Percentiles rank a stretch among this genome's conserved stretches.
Evolutionary conservation across 1,284 basidiomycete species (phyloP).

Genomic region (Sanguinoderma infundibulare): DNA sequence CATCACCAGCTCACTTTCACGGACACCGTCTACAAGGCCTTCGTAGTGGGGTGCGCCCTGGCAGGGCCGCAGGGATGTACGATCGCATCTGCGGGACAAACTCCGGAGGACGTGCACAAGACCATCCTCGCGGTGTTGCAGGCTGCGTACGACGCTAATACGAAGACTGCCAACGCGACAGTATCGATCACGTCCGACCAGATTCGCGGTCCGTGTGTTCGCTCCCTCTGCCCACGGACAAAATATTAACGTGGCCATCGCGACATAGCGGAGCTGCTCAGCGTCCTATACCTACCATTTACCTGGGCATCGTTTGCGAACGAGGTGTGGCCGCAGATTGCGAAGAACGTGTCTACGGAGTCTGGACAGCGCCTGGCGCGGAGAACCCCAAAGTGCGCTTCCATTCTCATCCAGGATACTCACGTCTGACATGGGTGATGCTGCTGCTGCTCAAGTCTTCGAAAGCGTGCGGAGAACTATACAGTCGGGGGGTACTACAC

Average conservation of each 20-base stretch:
- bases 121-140: constrained; percentile 6
- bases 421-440: no score
- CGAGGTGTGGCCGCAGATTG: background rate
- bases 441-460: background rate
- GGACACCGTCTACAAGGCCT: constrained; percentile 16
- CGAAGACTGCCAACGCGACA: constrained; percentile 1
- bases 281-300: background rate
- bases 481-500: constrained; percentile 12
- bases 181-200: constrained; percentile 13
- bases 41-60: constrained; percentile 21
- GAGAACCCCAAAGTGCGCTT: no score
- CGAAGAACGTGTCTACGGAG: no score
- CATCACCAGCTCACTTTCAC: background rate
- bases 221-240: no score
- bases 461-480: constrained; percentile 1
- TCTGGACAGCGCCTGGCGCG: no score
- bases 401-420: no score
- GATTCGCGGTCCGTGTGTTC: background rate
- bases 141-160: no score
- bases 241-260: background rate
- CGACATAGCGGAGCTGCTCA: background rate
- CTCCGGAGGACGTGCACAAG: constrained; percentile 12
- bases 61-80: constrained; percentile 12
- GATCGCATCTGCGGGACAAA: constrained; percentile 3
- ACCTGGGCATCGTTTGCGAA: background rate